Evolutionary conservation across 257 asterid genomes (phyloP).

Genomic region (Solanum bulbocastanum): DNA sequence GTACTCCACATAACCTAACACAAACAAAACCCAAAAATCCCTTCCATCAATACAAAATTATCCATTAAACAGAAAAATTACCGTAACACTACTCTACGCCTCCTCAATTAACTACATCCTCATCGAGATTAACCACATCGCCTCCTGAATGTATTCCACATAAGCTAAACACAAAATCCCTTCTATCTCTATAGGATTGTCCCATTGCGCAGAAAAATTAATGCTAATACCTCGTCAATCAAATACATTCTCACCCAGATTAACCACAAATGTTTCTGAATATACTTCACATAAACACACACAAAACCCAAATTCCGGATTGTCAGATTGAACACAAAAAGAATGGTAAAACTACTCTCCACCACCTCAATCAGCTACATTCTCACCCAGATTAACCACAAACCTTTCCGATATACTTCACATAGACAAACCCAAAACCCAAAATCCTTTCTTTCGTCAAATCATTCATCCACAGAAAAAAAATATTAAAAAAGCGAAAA

Average conservation of each 20-base stretch:
- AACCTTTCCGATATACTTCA: neutral
- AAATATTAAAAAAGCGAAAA: neutral
- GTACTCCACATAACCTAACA: neutral
- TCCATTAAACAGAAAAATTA: neutral
- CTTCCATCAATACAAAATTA: neutral
- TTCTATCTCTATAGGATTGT: neutral
- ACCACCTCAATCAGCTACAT: neutral
- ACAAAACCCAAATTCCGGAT: neutral
- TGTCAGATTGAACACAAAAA: neutral
- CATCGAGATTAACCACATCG: neutral
- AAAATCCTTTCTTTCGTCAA: neutral
- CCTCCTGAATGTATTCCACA: neutral
- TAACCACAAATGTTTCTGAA: neutral
- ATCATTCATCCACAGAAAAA: neutral
- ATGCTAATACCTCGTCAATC: neutral
- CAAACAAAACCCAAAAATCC: neutral
- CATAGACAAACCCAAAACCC: neutral
- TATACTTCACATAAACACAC: neutral
- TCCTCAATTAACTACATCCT: neutral
- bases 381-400: neutral
- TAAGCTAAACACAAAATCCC: neutral
- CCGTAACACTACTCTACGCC: neutral
- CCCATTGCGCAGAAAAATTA: neutral
- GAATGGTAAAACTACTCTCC: neutral
- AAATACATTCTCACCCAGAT: neutral